Conservation (phyloP, 495 filamentous ascomycete species). For the Aspergillus carlsbadensis region DNA sequence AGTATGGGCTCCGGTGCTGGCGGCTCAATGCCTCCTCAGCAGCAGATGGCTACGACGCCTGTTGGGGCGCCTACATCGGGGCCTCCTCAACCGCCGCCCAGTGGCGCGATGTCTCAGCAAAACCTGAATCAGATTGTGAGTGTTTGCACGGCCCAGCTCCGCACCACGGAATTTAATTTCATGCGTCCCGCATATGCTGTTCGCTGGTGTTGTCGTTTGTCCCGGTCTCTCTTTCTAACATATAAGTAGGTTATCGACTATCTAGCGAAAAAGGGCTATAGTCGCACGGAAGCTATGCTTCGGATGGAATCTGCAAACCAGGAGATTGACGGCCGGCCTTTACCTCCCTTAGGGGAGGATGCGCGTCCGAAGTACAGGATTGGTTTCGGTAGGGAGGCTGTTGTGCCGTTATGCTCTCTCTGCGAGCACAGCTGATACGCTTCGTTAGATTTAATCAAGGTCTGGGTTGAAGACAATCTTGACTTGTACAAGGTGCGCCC, state of each 20-base stretch:
- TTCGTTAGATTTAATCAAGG: constrained; percentile 57
- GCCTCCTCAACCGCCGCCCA: constrained; percentile 38
- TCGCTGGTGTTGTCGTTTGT: not conserved
- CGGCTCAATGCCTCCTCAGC: constrained; percentile 51
- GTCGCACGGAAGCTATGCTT: constrained; percentile 87
- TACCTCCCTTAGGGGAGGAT: constrained; percentile 62
- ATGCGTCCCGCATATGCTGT: not conserved
- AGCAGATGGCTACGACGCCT: constrained; percentile 40
- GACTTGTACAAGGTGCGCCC: constrained; percentile 82
- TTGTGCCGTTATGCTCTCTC: not conserved
- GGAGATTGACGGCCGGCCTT: constrained; percentile 72
- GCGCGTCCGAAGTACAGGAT: constrained; percentile 72
- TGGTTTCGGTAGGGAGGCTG: constrained; percentile 58
- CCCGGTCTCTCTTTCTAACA: not conserved
- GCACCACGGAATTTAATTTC: not conserved
- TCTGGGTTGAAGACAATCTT: constrained; percentile 85
- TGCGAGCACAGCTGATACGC: constrained; percentile 7
- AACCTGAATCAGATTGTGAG: constrained; percentile 96
- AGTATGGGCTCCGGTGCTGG: constrained; percentile 53
- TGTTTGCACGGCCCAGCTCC: constrained; percentile 12
- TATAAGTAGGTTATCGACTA: constrained; percentile 84
- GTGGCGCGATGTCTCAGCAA: constrained; percentile 66
- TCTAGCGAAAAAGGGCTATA: constrained; percentile 92
- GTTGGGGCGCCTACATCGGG: constrained; percentile 38
- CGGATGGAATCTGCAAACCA: constrained; percentile 83